Evolutionary conservation across 176 grass and related monocot species (phyloP).

Genomic region (Chrysopogon serrulatus): DNA sequence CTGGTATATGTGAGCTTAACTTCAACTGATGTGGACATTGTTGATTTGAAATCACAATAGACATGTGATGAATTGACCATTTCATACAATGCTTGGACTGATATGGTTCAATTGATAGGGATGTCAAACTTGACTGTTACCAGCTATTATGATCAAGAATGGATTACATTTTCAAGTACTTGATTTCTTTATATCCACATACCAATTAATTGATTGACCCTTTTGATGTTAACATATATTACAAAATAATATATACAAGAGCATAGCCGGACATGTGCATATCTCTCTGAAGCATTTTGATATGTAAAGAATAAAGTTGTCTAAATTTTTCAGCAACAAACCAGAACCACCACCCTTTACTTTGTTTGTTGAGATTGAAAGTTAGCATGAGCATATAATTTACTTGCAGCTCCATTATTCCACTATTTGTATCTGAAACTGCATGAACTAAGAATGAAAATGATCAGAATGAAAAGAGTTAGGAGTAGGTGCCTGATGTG

Average conservation of each 20-base stretch:
- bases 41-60: not conserved
- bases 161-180: not conserved
- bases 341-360: not conserved
- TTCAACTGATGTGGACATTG: not conserved
- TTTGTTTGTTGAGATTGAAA: not conserved
- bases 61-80: slow-evolving; percentile 33
- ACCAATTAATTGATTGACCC: not conserved
- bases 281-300: not conserved
- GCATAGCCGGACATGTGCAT: not conserved
- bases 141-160: not conserved
- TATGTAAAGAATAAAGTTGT: not conserved
- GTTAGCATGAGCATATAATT: not conserved
- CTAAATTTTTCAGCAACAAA: not conserved
- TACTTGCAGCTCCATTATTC: not conserved
- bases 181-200: not conserved
- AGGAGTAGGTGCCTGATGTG: no score
- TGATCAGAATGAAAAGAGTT: not conserved
- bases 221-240: not conserved
- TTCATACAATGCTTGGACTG: not conserved
- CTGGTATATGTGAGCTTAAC: not conserved
- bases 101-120: not conserved
- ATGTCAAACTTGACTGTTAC: not conserved
- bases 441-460: not conserved
- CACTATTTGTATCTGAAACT: not conserved
- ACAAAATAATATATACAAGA: not conserved